Evolutionary conservation across 2,329 filamentous ascomycete genomes (phyloP), one percentile per base, ranked within the genome.

Genomic region (Neopestalotiopsis rosae): DNA sequence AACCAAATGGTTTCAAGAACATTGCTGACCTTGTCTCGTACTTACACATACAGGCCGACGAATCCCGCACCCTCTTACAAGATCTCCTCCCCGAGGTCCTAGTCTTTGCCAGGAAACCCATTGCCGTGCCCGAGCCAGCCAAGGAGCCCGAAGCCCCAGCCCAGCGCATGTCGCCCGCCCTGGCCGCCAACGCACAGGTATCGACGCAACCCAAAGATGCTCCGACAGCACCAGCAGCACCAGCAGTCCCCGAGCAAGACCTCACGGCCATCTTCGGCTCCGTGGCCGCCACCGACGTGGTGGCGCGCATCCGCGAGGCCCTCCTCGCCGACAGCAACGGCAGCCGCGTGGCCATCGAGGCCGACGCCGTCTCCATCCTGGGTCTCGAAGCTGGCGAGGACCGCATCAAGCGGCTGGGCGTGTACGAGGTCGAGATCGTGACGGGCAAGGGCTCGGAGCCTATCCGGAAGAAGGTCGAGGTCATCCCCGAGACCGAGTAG

Each of bases 331-430:
- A 79, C 67, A 69, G 72, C 30, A 76, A 79, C 65, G 80, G 79
- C 17, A 76, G 73, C 66, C 77, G 78, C 49, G 72, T 83, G 3
- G 72, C 74, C 20, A 74, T 84, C n/a, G 79, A 79, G 61, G 72
- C 76, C 9, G 76, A 79, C 20, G 73, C 77, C 63, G 74, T 85
- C 59, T 70, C 67, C 14, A 79, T 85, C 65, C 1, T 74, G 5
- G 78, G 79, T 28, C 71, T 79, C 14, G 76, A 74, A 13, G 74
- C 74, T 14, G 76, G 75, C 40, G 76, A 76, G 64, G 80, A 83
- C 72, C 78, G 81, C 66, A 76, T 84, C 73, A 83, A 83, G 76
- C 71, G 74, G 28, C 75, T 84, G 20, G 83, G 83, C 40, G 76
- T 74, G 38, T 84, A 79, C 73, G 77, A 82, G 69, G 74, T 84